Evolutionary conservation across 331 rosid species (phyloP), one percentile per base, ranked within the genome.

Genomic region (Saraca asoca): DNA sequence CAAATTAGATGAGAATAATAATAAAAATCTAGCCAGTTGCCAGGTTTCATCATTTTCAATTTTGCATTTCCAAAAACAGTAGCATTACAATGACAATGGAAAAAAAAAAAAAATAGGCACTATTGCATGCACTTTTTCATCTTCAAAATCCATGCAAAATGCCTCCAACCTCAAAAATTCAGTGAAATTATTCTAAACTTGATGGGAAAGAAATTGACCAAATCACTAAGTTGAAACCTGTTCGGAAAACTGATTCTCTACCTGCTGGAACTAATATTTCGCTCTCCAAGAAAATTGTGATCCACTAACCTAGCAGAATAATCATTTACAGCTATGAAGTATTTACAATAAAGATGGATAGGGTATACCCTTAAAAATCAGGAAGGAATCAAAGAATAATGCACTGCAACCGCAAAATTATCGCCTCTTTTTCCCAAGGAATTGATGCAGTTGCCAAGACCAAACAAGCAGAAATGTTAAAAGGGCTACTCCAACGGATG

Each of bases 361-460:
- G 72, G 58, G 79, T n/a, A 76, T 61, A 69, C 48, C 82, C 87
- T 75, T 71, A 58, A 71, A 61, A 68, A 74, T 72, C 70, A 58
- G 66, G 57, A 81, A 81, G 87, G 77, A 84, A 85, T 85, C 81
- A 84, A 84, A 82, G 84, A 87, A 84, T 85, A 55, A 79, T 76
- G 85, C 66, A 80, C 69, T 68, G 24, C 62, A 9, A 52, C 12
- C 14, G 24, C 48, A 46, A 75, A 73, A 61, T 74, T 73, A 90
- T 77, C 56, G 86, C 95, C 90, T 81, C 88, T 88, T 94, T 82
- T 80, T 81, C 70, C 75, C 78, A 24, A 94, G 55, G 79, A 75
- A 78, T 64, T 57, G 85, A 71, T 83, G 99, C 52, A 81, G 48
- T 72, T 88, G 92, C 97, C 92, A 85, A 4, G 96, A 80, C 99